Base-by-base conservation (phyloP, 1,284 basidiomycete genomes). In the Rhodofomes roseus region DNA sequence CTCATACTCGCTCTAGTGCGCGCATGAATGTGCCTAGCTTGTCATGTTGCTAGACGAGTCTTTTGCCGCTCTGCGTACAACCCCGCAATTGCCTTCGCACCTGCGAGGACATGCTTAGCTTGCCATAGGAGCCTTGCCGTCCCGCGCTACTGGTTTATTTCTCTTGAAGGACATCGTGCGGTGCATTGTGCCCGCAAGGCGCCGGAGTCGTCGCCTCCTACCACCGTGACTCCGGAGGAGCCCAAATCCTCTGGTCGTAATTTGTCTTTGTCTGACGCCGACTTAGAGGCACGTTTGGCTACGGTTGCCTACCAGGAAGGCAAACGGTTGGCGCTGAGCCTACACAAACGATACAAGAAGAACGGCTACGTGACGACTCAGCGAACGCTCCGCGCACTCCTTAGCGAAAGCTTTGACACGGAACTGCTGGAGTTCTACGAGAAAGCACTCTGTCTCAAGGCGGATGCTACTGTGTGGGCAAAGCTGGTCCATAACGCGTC, bases 381-480 rank as follows among this genome's bases (percentile, higher is more conserved):
- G 20, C 67, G 69, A 40, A 77, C 76, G 0, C 65, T 84, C 20
- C 67, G 71, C 22, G 70, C 74, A 27, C 64, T 84, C 41, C 61
- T 82, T 25, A 65, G 69, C 43, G 63, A 66, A 48, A 75, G 78
- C 12, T 70, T 63, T 12, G 68, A 68, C 12, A 63, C 77, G 2
- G 62, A 73, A 2, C 80, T 85, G 58, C 68, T 89, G 25, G 64
- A 70, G 23, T 71, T 70, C 22, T 76, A 80, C 62, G 77, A 83
- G 59, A 62, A 73, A 25, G 71, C 71, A n/a, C 70, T 85, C 12
- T 69, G 66, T 20, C 58, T 83, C 53, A 68, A 70, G 46, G 77
- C 79, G 11, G 72, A 73, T 11, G 69, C 74, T 0, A 59, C 71
- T 11, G 79, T 81, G 34, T 89, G 84, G 78, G 77, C 80, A 5